Percentiles rank a stretch among this genome's conserved stretches.
These are phyloP conservation scores for Penicillium steckii DNA, from an alignment of 495 filamentous ascomycete species.

Conservation along the genomic window DNA sequence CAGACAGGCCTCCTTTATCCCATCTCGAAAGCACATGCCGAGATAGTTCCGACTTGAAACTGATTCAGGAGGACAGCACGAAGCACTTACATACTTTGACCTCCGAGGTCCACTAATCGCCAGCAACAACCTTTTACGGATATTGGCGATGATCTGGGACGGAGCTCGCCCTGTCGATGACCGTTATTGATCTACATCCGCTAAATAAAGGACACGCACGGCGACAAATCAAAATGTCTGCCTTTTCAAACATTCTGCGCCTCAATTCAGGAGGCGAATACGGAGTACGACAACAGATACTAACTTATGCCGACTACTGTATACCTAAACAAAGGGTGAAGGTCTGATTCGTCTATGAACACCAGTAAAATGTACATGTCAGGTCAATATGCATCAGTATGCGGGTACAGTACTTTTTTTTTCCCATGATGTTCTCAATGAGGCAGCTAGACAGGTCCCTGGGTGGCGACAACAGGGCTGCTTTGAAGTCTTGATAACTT, in stretches of 20 bases:
- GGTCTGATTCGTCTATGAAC: too few species aligned
- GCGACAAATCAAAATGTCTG: not conserved
- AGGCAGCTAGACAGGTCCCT: not conserved
- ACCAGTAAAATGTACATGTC: too few species aligned
- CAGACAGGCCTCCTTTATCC: not conserved
- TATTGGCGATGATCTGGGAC: not conserved
- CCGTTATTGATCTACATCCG: conserved; percentile 5
- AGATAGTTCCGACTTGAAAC: too few species aligned
- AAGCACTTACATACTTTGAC: not conserved
- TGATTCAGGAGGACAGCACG: too few species aligned
- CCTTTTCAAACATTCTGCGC: not conserved
- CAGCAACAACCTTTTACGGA: not conserved
- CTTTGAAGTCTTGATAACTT: too few species aligned
- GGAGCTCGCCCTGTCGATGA: not conserved
- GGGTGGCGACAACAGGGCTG: not conserved
- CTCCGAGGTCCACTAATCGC: not conserved
- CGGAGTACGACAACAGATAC: not conserved
- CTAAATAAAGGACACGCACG: not conserved
- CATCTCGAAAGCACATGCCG: not conserved
- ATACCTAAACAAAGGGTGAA: too few species aligned
- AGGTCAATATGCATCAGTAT: too few species aligned
- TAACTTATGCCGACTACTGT: not conserved
- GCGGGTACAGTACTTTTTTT: not conserved
- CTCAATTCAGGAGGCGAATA: not conserved
- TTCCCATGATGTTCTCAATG: not conserved